phyloP scores from a whole-genome alignment of 2,329 filamentous ascomycete species.

The Dichotomopilus funicola region DNA sequence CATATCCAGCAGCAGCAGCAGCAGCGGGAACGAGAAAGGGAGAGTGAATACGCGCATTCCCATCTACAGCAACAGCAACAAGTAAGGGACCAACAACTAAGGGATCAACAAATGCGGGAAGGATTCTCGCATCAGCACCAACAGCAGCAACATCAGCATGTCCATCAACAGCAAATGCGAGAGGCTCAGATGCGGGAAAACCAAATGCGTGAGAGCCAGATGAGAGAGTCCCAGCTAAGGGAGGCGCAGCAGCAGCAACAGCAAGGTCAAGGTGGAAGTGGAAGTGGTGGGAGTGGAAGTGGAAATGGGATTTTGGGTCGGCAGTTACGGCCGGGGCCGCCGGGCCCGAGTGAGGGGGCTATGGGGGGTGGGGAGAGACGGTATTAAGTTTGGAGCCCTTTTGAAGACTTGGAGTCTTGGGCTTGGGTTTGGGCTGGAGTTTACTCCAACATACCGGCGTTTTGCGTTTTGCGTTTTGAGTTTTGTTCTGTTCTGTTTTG shows the following conservation, averaged over 20 bases:
- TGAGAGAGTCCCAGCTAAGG: background rate
- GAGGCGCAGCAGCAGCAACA: background rate
- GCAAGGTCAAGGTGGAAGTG: background rate
- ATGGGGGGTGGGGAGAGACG: background rate
- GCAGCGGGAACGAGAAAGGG: background rate
- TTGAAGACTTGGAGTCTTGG: background rate
- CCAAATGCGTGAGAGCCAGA: background rate
- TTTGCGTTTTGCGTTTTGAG: no score
- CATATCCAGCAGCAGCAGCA: conserved; percentile 1
- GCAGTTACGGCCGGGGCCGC: conserved; percentile 5
- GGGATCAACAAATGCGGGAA: conserved; percentile 24
- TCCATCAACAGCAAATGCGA: conserved; percentile 9
- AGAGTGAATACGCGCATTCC: no score
- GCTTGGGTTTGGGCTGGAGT: background rate
- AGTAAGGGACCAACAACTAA: background rate
- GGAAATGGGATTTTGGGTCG: background rate
- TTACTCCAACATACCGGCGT: no score
- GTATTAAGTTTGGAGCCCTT: background rate
- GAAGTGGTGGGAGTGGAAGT: background rate
- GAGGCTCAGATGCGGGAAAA: conserved; percentile 9
- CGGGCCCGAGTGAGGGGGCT: background rate
- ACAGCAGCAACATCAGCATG: background rate
- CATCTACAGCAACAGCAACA: conserved; percentile 1
- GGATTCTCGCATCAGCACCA: conserved; percentile 24
- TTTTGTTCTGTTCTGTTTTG: no score